Evolutionary conservation across 305 asterid genomes (phyloP).

Genomic region (Fraxinus angustifolia): DNA sequence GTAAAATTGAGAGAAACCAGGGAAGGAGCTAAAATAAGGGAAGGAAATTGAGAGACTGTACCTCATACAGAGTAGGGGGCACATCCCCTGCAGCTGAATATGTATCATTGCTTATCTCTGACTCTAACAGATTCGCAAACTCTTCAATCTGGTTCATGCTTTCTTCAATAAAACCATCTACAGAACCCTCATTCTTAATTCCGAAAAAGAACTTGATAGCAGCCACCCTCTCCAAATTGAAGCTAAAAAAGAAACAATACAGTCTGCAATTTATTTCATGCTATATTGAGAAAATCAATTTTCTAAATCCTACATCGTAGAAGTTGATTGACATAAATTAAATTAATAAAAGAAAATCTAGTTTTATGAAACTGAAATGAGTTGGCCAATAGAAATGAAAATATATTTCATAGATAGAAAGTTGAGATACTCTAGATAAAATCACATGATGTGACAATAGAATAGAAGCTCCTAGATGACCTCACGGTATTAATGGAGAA

Average conservation of each 20-base stretch:
- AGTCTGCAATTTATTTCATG: background rate
- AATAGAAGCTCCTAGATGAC: background rate
- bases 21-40: conserved; percentile 1
- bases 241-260: conserved; percentile 42
- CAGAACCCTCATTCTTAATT: conserved; percentile 31
- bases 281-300: background rate
- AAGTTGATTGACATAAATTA: background rate
- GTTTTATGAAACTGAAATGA: background rate
- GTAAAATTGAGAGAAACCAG: conserved; percentile 9
- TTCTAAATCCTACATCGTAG: background rate
- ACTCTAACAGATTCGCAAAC: conserved; percentile 37
- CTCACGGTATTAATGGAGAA: background rate
- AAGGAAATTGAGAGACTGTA: conserved; percentile 21
- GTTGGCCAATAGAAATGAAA: background rate
- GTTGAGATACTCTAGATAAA: background rate
- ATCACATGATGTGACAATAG: background rate
- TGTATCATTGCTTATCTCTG: conserved; percentile 35
- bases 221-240: conserved; percentile 56
- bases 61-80: conserved; percentile 34
- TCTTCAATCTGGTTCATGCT: conserved; percentile 60
- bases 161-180: conserved; percentile 45
- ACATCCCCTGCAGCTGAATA: conserved; percentile 23
- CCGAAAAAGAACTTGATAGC: conserved; percentile 70
- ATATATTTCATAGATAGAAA: background rate
- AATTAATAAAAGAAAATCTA: background rate